Percentiles rank a stretch among this genome's conserved stretches.
Evolutionary conservation across 1,284 basidiomycete species (phyloP).

Genomic region (Cryptococcus sp.): DNA sequence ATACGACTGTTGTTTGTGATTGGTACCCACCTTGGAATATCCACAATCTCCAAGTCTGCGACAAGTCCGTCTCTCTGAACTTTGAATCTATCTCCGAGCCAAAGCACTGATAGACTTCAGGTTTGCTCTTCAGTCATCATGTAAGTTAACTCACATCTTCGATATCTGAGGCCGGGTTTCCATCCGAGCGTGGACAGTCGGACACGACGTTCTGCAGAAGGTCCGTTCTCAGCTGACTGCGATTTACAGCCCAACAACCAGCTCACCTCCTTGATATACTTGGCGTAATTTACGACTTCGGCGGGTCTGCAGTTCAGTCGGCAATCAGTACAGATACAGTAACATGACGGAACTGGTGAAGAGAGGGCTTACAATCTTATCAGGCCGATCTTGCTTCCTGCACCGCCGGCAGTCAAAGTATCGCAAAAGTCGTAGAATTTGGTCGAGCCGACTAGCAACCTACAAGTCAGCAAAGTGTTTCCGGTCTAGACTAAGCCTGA

Average conservation of each 20-base stretch:
- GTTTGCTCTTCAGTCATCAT: not conserved
- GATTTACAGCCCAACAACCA: not conserved
- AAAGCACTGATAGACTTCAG: constrained; percentile 66
- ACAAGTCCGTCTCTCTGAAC: constrained; percentile 64
- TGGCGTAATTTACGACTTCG: constrained; percentile 71
- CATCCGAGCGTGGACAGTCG: constrained; percentile 59
- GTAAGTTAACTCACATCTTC: constrained; percentile 60
- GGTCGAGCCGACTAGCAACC: constrained; percentile 32
- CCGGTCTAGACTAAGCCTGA: constrained; percentile 18
- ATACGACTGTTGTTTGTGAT: not conserved
- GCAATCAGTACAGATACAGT: not conserved
- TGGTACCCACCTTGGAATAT: constrained; percentile 64
- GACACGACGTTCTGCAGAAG: constrained; percentile 61
- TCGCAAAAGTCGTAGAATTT: constrained; percentile 62
- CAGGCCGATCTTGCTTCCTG: constrained; percentile 33
- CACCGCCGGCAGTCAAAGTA: constrained; percentile 55
- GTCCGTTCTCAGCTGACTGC: not conserved
- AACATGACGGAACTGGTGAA: not conserved
- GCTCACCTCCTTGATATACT: constrained; percentile 68
- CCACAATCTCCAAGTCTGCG: constrained; percentile 82
- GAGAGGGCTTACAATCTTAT: constrained; percentile 35
- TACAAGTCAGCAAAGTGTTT: not conserved
- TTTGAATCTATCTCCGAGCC: constrained; percentile 71
- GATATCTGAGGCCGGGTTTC: constrained; percentile 50
- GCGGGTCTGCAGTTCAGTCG: constrained; percentile 32